Conservation (phyloP, 495 filamentous ascomycete species). For the Podospora tetraspora region DNA sequence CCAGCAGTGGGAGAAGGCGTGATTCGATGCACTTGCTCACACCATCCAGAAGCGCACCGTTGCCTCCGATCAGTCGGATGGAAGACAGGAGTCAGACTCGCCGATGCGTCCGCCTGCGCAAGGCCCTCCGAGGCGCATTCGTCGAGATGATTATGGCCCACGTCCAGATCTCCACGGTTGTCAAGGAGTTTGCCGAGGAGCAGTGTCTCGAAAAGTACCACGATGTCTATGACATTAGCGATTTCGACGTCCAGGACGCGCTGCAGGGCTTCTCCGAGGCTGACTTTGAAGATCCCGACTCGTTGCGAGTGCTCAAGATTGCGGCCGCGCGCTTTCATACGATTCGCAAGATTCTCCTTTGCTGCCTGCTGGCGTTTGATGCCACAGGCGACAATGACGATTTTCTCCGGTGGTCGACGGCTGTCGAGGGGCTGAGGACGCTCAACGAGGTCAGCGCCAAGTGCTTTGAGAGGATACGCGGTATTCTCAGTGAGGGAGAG, state of each 20-base stretch:
- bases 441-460: constrained; percentile 56
- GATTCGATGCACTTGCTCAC: constrained; percentile 35
- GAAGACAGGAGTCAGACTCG: constrained; percentile 73
- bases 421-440: constrained; percentile 66
- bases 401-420: constrained; percentile 71
- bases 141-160: constrained; percentile 64
- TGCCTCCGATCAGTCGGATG: constrained; percentile 77
- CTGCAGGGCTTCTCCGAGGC: constrained; percentile 54
- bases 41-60: constrained; percentile 63
- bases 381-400: constrained; percentile 79
- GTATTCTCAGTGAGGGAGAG: constrained; percentile 77
- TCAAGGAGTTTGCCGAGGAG: constrained; percentile 69
- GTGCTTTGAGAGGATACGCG: constrained; percentile 50
- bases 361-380: constrained; percentile 78
- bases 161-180: constrained; percentile 56
- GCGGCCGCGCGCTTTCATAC: constrained; percentile 73
- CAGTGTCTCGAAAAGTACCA: constrained; percentile 82
- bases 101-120: constrained; percentile 72
- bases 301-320: constrained; percentile 71
- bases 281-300: constrained; percentile 68
- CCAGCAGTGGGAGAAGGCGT: constrained; percentile 3
- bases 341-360: constrained; percentile 75
- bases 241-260: constrained; percentile 67
- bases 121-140: constrained; percentile 62
- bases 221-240: constrained; percentile 85